Percentiles rank a stretch among this genome's conserved stretches.
Evolutionary conservation across 2,329 filamentous ascomycete genomes (phyloP).

Genomic region (Neospermospora avenae): DNA sequence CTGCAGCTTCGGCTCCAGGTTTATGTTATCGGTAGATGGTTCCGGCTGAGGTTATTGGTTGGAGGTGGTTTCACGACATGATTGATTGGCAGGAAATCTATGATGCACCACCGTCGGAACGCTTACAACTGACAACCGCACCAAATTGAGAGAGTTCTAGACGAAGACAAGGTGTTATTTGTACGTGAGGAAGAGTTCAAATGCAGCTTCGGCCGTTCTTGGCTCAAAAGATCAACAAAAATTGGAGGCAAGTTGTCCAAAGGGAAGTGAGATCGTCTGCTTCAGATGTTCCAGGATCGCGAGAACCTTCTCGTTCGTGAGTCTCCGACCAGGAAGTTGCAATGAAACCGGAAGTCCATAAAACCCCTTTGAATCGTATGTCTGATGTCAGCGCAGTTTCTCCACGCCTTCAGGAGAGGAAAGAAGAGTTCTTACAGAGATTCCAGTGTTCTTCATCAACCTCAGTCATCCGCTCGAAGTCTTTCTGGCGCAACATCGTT

Average conservation of each 20-base stretch:
- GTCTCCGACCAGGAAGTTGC: conserved; percentile 37
- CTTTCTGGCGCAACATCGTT: conserved; percentile 24
- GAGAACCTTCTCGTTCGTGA: conserved; percentile 36
- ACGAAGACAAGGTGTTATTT: background rate
- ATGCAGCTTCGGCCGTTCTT: background rate
- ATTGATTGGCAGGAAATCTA: conserved; percentile 2
- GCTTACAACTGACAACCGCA: background rate
- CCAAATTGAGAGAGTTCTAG: background rate
- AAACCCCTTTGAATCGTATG: conserved; percentile 34
- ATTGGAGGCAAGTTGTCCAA: background rate
- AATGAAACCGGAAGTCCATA: conserved; percentile 38
- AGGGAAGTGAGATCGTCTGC: background rate
- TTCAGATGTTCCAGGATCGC: conserved; percentile 21
- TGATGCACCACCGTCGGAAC: background rate
- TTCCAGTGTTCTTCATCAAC: conserved; percentile 24
- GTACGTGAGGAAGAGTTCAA: background rate
- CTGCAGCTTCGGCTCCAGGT: conserved; percentile 5
- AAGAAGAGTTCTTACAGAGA: conserved; percentile 27
- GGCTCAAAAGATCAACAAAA: background rate
- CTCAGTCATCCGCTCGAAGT: conserved; percentile 32
- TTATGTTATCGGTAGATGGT: background rate
- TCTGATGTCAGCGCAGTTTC: background rate
- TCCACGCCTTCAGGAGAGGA: background rate
- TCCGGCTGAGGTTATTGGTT: background rate
- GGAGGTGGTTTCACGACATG: background rate